Percentiles rank a stretch among this genome's conserved stretches.
These are phyloP conservation scores for Tetracladium marchalianum DNA, from an alignment of 495 filamentous ascomycete genomes.

Conservation along the genomic window DNA sequence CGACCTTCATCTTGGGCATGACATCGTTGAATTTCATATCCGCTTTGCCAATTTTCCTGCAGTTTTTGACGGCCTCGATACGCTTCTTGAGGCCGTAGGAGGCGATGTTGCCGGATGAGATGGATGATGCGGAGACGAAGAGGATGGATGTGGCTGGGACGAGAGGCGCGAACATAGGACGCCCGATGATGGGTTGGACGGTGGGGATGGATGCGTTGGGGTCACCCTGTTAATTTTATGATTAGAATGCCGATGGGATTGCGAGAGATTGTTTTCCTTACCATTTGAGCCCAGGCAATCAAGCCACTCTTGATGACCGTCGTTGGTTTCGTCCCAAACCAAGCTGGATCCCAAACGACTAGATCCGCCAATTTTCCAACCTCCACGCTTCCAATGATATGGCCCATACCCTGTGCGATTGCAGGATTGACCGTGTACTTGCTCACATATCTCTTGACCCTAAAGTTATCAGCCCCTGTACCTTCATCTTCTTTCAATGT, in stretches of 20 bases:
- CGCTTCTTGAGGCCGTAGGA: conserved; percentile 70
- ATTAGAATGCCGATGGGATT: not conserved
- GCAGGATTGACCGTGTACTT: conserved; percentile 99
- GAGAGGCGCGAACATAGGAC: conserved; percentile 77
- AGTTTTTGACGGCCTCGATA: conserved; percentile 71
- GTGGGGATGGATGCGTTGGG: conserved; percentile 89
- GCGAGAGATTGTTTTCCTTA: conserved; percentile 31
- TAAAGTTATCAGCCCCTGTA: conserved; percentile 81
- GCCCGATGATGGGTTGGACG: conserved; percentile 75
- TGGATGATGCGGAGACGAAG: conserved; percentile 70
- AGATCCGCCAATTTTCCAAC: conserved; percentile 88
- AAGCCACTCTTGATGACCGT: conserved; percentile 85
- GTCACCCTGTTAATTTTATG: conserved; percentile 54
- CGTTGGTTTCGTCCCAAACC: conserved; percentile 81
- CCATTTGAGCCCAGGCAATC: conserved; percentile 81
- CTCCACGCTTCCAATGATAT: conserved; percentile 81
- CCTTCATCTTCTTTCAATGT: conserved; percentile 65
- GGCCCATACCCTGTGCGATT: conserved; percentile 85
- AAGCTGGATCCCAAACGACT: conserved; percentile 77
- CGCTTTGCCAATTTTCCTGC: conserved; percentile 70
- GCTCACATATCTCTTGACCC: conserved; percentile 87
- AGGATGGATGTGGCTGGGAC: conserved; percentile 66
- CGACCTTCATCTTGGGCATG: conserved; percentile 88
- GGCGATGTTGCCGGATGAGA: conserved; percentile 53
- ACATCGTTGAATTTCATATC: conserved; percentile 92